Conservation (phyloP, 768 basidiomycete genomes). For the Pisolithus albus region DNA sequence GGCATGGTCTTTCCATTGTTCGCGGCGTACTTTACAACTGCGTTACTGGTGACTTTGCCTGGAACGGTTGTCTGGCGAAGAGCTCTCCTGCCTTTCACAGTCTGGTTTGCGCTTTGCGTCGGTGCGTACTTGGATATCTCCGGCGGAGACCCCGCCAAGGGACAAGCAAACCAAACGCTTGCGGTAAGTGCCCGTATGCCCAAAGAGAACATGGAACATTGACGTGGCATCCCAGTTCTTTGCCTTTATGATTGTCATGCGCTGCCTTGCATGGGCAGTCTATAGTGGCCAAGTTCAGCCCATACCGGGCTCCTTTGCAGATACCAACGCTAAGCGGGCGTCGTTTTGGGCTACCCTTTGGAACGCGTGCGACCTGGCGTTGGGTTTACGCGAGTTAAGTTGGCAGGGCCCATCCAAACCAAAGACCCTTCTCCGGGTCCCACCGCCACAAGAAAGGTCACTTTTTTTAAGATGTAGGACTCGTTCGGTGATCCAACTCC, state of each 20-base stretch:
- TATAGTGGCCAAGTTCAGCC: constrained; percentile 1
- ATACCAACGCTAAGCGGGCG: neutral
- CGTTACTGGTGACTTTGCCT: constrained; percentile 41
- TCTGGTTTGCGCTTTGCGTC: constrained; percentile 37
- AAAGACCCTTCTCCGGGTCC: neutral
- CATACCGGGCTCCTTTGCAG: neutral
- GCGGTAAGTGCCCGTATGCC: constrained; percentile 2
- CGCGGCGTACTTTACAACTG: constrained; percentile 40
- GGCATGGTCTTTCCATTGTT: constrained; percentile 35
- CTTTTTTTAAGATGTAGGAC: neutral
- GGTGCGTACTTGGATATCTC: constrained; percentile 12
- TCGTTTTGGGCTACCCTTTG: neutral
- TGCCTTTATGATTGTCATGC: constrained; percentile 9
- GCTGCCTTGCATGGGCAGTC: constrained; percentile 8
- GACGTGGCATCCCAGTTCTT: neutral
- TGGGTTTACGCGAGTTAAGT: constrained; percentile 8
- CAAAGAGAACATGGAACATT: neutral
- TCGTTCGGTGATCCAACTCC: neutral
- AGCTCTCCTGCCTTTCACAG: constrained; percentile 39
- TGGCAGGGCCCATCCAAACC: constrained; percentile 7
- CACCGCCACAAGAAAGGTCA: neutral
- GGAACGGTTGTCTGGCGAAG: constrained; percentile 33
- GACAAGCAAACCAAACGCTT: constrained; percentile 6
- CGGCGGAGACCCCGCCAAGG: constrained; percentile 2
- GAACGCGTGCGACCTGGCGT: constrained; percentile 8